phyloP scores from a whole-genome alignment of 441 rosid species.

The Pelargonium citronellum region DNA sequence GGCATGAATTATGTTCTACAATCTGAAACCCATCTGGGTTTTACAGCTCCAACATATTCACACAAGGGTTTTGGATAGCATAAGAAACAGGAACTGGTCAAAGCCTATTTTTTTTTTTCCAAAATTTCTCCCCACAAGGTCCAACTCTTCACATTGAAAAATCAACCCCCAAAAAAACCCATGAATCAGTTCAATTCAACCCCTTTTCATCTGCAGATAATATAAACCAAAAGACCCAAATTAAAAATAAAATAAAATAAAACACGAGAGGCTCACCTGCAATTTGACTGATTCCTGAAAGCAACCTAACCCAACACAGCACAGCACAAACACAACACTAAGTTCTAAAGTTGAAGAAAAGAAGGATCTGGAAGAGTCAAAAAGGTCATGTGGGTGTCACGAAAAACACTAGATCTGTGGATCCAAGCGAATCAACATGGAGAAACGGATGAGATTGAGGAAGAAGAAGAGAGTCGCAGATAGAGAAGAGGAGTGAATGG shows the following conservation, averaged over 20 bases:
- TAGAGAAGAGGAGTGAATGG: neutral
- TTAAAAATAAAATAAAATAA: neutral
- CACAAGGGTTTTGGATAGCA: constrained; percentile 11
- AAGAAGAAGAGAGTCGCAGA: neutral
- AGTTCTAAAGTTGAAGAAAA: neutral
- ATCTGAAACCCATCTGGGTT: constrained; percentile 7
- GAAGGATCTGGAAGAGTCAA: constrained; percentile 22
- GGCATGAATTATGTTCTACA: constrained; percentile 4
- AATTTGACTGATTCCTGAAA: neutral
- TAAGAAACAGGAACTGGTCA: constrained; percentile 27
- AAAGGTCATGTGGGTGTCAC: constrained; percentile 20
- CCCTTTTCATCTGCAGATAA: neutral
- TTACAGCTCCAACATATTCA: constrained; percentile 19
- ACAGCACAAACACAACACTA: neutral
- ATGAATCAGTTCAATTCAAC: constrained; percentile 22
- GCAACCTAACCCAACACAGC: too few relatives aligned
- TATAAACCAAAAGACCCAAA: neutral
- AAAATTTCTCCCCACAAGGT: constrained; percentile 25
- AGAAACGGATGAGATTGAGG: constrained; percentile 5
- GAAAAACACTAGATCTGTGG: constrained; percentile 52
- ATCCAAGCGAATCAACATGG: constrained; percentile 32
- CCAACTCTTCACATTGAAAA: constrained; percentile 31
- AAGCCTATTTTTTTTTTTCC: constrained; percentile 21
- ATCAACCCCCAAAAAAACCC: constrained; percentile 8
- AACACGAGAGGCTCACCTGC: neutral